Evolutionary conservation across 1,284 basidiomycete genomes (phyloP), one percentile per base, ranked within the genome.

Genomic region (Polyporus tsugae): DNA sequence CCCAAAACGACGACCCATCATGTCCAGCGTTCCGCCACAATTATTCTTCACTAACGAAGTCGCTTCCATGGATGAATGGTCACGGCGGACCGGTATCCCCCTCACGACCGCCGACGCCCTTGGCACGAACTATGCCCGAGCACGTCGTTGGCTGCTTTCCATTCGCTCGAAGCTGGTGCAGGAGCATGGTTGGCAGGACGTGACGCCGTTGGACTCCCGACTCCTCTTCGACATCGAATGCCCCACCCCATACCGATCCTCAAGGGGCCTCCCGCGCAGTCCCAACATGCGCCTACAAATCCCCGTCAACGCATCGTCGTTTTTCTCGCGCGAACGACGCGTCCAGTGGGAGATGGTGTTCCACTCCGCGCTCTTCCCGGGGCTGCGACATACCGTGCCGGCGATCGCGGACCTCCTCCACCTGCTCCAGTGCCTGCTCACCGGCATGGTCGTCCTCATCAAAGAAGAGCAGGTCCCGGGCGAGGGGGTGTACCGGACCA

Each of bases 281-380:
- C 92, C 92, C 64, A 85, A 88, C 75, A 83, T 92, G 72, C 89
- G 85, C 61, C 82, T 94, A 10, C 89, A 92, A 76, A 86, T 93
- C 60, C 92, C 92, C 7, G 82, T 89, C 66, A 87, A 94, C 72
- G 92, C 92, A 60, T 90, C 89, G 39, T 92, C 92, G 22, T 94
- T 94, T 80, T 94, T 94, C 81, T 91, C 90, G 63, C 91, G 92
- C 15, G 91, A 94, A 78, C 84, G 93, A 74, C 87, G 91, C 70
- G 86, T 94, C 57, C 92, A 94, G 76, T 94, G 93, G 92, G 89
- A 94, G 78, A 94, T 94, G 92, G 91, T 93, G 72, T 94, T 94
- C 78, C 92, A 94, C 79, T 89, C 88, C 75, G 91, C 93, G 77
- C 88, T 90, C 67, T 94, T 94, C 82, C 91, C 91, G 72, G 90